Base-by-base conservation (phyloP, 768 basidiomycete genomes). In the Favolaschia claudopus region DNA sequence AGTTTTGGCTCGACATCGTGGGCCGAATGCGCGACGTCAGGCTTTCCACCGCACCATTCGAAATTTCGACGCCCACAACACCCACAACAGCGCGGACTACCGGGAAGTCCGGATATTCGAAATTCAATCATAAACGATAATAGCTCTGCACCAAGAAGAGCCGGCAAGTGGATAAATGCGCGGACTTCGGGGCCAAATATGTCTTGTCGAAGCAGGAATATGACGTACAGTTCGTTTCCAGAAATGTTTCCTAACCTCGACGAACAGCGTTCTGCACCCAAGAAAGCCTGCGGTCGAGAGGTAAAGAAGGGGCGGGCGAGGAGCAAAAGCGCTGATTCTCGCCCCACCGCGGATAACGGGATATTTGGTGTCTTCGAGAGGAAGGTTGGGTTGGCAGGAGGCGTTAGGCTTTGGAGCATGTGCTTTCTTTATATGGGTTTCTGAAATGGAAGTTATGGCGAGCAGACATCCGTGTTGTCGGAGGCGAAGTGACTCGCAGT, bases 1-100 rank as follows among this genome's bases (percentile, higher is more conserved):
- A 55, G 40, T 37, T 55, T 60, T 61, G 47, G 54, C 60, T 61
- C 54, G 53, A 29, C 60, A 61, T 45, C 60, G 60, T 51, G 53
- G 40, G 52, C 13, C 22, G 33, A 60, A 48, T 14, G 40, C 59
- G 59, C 42, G 49, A 60, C 53, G 53, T 50, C 54, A 61, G 55
- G 54, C 60, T 55, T 61, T 60, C n/a, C 50, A 53, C n/a, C n/a
- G n/a, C n/a, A n/a, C n/a, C n/a, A n/a, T n/a, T n/a, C n/a, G n/a
- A n/a, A n/a, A n/a, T n/a, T n/a, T n/a, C n/a, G n/a, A n/a, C n/a
- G n/a, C n/a, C n/a, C n/a, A 45, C 53, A 51, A 55, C 47, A 39
- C 53, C 48, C 46, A 40, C 48, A 60, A 54, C 33, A 55, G 54
- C 60, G 60, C 60, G 60, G 60, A 61, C 42, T 19, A 34, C 59